Percentiles rank a stretch among this genome's conserved stretches.
phyloP scores from a whole-genome alignment of 2,329 filamentous ascomycete genomes.

The Phaeosphaeriaceae sp. region DNA sequence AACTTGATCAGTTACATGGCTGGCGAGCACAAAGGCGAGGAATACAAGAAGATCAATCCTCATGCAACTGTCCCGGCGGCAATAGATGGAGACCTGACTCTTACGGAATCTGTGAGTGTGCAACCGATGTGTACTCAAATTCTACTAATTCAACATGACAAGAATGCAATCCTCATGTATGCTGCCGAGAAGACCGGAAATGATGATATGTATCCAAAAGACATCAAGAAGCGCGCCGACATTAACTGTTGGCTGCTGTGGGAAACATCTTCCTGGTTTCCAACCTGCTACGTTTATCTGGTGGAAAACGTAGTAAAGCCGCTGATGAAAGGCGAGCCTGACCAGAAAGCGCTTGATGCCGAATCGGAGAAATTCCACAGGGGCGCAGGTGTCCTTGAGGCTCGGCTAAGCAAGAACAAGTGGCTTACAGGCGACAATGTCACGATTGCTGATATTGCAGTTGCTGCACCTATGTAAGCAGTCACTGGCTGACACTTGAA shows the following conservation, averaged over 20 bases:
- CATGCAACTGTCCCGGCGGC: constrained; percentile 50
- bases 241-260: constrained; percentile 53
- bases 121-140: not conserved
- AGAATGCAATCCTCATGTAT: constrained; percentile 52
- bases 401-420: constrained; percentile 46
- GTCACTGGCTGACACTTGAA: not conserved
- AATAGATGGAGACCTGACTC: constrained; percentile 46
- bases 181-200: constrained; percentile 44
- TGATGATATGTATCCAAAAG: constrained; percentile 47
- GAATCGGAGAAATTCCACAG: constrained; percentile 44
- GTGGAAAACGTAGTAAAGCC: constrained; percentile 52
- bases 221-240: constrained; percentile 48
- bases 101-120: constrained; percentile 45
- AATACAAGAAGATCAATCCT: constrained; percentile 47
- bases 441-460: constrained; percentile 52
- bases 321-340: constrained; percentile 44
- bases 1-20: constrained; percentile 50
- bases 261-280: constrained; percentile 52
- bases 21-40: constrained; percentile 48
- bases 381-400: constrained; percentile 47
- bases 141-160: not conserved
- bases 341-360: constrained; percentile 44
- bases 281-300: constrained; percentile 50
- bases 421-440: constrained; percentile 47
- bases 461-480: constrained; percentile 45